Conservation (phyloP, 495 filamentous ascomycete genomes). For the Penicillium paradoxum region DNA sequence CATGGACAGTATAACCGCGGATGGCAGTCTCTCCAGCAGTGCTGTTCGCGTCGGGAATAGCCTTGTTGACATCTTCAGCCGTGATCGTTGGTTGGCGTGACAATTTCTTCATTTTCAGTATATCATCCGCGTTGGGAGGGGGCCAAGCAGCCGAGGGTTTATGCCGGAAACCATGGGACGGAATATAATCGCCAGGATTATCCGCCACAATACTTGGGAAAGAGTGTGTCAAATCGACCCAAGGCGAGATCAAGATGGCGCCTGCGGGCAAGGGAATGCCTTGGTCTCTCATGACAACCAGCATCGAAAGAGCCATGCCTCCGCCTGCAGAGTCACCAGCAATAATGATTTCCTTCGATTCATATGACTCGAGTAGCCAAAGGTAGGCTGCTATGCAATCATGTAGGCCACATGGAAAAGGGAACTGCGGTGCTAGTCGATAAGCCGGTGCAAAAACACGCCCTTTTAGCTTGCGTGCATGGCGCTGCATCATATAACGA, state of each 20-base stretch:
- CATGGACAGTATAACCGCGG: slow-evolving; percentile 38
- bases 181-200: slow-evolving; percentile 78
- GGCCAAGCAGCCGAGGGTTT: slow-evolving; percentile 83
- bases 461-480: slow-evolving; percentile 88
- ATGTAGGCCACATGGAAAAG: slow-evolving; percentile 85
- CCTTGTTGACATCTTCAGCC: slow-evolving; percentile 17
- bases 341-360: slow-evolving; percentile 70
- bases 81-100: slow-evolving; percentile 32
- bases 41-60: slow-evolving; percentile 13
- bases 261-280: slow-evolving; percentile 80
- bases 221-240: slow-evolving; percentile 90
- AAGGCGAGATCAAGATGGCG: slow-evolving; percentile 84
- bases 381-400: slow-evolving; percentile 87
- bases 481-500: slow-evolving; percentile 90
- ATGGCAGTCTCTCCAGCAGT: slow-evolving; percentile 32
- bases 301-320: slow-evolving; percentile 75
- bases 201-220: slow-evolving; percentile 81
- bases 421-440: slow-evolving; percentile 86
- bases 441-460: slow-evolving; percentile 84
- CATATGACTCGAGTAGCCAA: slow-evolving; percentile 66
- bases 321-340: slow-evolving; percentile 90
- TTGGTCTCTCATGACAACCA: slow-evolving; percentile 77
- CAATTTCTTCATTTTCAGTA: slow-evolving; percentile 39
- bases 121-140: slow-evolving; percentile 76
- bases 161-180: slow-evolving; percentile 77